phyloP scores from a whole-genome alignment of 495 filamentous ascomycete genomes.

The Penicillium coprophilum region DNA sequence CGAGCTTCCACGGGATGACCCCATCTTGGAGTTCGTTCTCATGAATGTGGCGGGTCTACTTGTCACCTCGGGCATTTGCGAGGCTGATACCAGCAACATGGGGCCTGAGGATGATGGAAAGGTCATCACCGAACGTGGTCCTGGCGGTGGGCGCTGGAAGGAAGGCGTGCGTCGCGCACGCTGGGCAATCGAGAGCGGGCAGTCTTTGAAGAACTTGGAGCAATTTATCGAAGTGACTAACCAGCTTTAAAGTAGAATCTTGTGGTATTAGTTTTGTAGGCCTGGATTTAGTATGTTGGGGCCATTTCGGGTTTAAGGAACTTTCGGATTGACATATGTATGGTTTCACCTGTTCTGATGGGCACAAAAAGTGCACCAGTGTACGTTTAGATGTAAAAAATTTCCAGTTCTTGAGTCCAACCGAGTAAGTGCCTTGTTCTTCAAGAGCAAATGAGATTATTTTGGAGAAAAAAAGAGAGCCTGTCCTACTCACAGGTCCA shows the following conservation, averaged over 20 bases:
- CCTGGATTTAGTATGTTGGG: background rate
- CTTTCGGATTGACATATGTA: slow-evolving; percentile 1
- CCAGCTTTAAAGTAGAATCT: slow-evolving; percentile 23
- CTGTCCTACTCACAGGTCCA: background rate
- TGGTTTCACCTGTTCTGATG: background rate
- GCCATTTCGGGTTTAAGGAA: background rate
- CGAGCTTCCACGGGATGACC: slow-evolving; percentile 68
- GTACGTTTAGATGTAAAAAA: slow-evolving; percentile 1
- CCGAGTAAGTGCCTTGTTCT: background rate
- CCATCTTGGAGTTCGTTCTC: slow-evolving; percentile 89
- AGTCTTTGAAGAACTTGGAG: slow-evolving; percentile 71
- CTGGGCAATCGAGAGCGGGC: slow-evolving; percentile 79
- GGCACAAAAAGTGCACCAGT: background rate
- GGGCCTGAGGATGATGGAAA: slow-evolving; percentile 69
- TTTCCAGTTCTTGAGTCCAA: background rate
- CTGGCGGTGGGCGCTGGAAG: slow-evolving; percentile 86
- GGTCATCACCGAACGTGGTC: slow-evolving; percentile 76
- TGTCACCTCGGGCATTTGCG: slow-evolving; percentile 81
- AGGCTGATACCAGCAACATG: slow-evolving; percentile 73
- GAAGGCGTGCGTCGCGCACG: slow-evolving; percentile 81
- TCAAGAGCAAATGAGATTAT: background rate
- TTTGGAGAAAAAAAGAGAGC: background rate
- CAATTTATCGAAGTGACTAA: slow-evolving; percentile 66
- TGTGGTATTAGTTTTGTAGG: background rate
- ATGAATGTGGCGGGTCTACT: slow-evolving; percentile 90